These are phyloP conservation scores for Penicillium odoratum DNA, from an alignment of 495 filamentous ascomycete species.

Conservation along the genomic window DNA sequence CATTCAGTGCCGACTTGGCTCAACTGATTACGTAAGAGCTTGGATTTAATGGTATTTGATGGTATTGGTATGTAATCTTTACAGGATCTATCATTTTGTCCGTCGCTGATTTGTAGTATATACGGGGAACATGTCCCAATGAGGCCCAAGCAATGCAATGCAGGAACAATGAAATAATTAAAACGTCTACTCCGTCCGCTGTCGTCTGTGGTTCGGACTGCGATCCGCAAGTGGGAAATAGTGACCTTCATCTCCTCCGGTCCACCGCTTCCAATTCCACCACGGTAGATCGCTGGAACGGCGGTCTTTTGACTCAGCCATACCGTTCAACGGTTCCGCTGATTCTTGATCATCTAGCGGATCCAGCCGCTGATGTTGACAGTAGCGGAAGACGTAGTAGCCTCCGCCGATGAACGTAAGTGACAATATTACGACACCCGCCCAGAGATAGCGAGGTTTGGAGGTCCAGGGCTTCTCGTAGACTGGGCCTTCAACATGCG, in stretches of 20 bases:
- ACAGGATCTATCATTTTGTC: not conserved
- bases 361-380: constrained; percentile 14
- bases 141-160: constrained; percentile 9
- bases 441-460: constrained; percentile 16
- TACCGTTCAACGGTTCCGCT: constrained; percentile 25
- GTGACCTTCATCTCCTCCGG: constrained; percentile 15
- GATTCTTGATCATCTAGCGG: constrained; percentile 19
- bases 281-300: constrained; percentile 23
- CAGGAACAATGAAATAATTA: constrained; percentile 9
- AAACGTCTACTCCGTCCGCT: constrained; percentile 16
- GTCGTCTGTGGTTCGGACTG: constrained; percentile 12
- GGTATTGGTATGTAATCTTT: constrained; percentile 5
- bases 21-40: constrained; percentile 1
- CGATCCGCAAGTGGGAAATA: constrained; percentile 37
- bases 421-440: constrained; percentile 7
- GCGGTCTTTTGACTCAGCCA: constrained; percentile 19
- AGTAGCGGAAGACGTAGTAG: constrained; percentile 18
- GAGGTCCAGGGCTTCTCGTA: constrained; percentile 10
- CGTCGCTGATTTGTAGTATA: not conserved
- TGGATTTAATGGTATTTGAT: not conserved
- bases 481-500: constrained; percentile 2
- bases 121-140: not conserved
- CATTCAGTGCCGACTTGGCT: constrained; percentile 9
- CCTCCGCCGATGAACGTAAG: constrained; percentile 11
- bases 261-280: constrained; percentile 43